Percentiles rank a stretch among this genome's conserved stretches.
Conservation (phyloP, 2,329 filamentous ascomycete genomes). For the Ophiocordyceps sinensis region DNA sequence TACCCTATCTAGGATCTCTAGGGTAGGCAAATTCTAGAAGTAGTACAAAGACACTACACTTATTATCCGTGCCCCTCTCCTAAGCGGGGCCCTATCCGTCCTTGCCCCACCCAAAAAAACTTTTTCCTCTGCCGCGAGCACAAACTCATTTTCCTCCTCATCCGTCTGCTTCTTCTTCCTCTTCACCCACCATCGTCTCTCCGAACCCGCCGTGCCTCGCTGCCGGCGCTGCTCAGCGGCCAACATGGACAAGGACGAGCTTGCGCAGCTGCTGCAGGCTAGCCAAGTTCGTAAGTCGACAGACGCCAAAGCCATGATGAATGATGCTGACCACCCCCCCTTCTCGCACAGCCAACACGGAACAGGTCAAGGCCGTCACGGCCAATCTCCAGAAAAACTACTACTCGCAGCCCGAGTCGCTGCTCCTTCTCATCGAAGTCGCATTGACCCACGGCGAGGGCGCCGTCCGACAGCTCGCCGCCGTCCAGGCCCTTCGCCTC, state of each 20-base stretch:
- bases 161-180: not conserved
- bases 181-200: not conserved
- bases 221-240: constrained; percentile 3
- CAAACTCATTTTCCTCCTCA: not conserved
- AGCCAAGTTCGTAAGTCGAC: constrained; percentile 67
- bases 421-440: constrained; percentile 78
- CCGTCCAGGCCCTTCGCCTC: constrained; percentile 75
- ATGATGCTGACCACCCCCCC: constrained; percentile 3
- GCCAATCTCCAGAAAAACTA: constrained; percentile 84
- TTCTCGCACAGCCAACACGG: constrained; percentile 57
- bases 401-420: constrained; percentile 72
- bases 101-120: too few relatives aligned
- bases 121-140: not conserved
- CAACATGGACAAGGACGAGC: constrained; percentile 47
- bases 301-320: not conserved
- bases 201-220: not conserved
- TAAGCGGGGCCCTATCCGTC: too few relatives aligned
- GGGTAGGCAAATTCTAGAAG: too few relatives aligned
- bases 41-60: too few relatives aligned
- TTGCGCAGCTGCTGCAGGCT: constrained; percentile 75
- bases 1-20: too few relatives aligned
- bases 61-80: too few relatives aligned
- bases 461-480: constrained; percentile 74
- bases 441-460: constrained; percentile 62
- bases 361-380: constrained; percentile 79